phyloP scores from a whole-genome alignment of 805 yeast genomes.

The Yamadazyma ubonensis region DNA sequence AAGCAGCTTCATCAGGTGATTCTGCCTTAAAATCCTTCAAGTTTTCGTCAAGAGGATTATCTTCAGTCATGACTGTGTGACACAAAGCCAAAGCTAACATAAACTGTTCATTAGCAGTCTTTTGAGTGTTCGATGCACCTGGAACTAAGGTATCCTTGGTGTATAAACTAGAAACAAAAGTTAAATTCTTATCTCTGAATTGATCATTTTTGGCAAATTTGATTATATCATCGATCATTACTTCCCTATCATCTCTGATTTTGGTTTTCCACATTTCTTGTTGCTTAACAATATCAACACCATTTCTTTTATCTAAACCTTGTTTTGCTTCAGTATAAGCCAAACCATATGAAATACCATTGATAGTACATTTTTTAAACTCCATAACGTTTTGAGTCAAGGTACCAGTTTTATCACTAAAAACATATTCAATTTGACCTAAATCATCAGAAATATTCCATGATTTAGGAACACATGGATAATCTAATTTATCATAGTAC shows the following conservation, averaged over 20 bases:
- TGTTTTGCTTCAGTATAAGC: constrained; percentile 79
- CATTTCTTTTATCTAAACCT: constrained; percentile 66
- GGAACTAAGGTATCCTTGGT: constrained; percentile 49
- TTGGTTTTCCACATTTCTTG: constrained; percentile 48
- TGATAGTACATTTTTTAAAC: constrained; percentile 71
- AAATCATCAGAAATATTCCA: constrained; percentile 84
- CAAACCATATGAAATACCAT: constrained; percentile 64
- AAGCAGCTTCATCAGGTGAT: constrained; percentile 81
- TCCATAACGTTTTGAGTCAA: constrained; percentile 83
- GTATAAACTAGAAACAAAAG: constrained; percentile 63
- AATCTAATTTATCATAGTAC: constrained; percentile 68
- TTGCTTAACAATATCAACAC: constrained; percentile 65
- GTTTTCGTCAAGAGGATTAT: constrained; percentile 35
- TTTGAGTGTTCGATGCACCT: constrained; percentile 37
- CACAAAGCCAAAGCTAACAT: constrained; percentile 69
- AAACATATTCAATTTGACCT: constrained; percentile 80
- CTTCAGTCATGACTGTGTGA: constrained; percentile 71
- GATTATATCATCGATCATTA: constrained; percentile 55
- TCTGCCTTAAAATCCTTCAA: constrained; percentile 65
- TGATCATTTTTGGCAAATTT: constrained; percentile 44
- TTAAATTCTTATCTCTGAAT: constrained; percentile 48
- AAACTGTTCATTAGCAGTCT: constrained; percentile 52
- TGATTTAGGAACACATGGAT: constrained; percentile 76
- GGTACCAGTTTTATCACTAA: constrained; percentile 84
- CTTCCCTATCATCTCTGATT: constrained; percentile 55